Conservation (phyloP, 2,329 filamentous ascomycete species). For the Pseudocercospora musae region DNA sequence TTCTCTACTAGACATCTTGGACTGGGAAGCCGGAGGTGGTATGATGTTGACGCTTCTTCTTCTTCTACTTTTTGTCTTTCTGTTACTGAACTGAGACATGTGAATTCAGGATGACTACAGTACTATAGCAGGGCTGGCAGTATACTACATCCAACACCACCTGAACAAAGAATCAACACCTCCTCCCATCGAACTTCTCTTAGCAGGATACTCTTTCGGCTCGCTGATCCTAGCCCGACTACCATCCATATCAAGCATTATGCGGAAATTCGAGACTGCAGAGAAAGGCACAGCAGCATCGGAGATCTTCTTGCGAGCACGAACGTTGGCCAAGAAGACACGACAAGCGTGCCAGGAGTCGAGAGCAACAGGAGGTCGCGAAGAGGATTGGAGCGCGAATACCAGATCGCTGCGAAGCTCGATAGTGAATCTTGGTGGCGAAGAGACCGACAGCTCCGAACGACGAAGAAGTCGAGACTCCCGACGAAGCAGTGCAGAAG, state of each 20-base stretch:
- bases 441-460: conserved; percentile 43
- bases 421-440: conserved; percentile 41
- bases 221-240: conserved; percentile 74
- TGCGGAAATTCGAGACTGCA: conserved; percentile 57
- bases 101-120: conserved; percentile 67
- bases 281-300: conserved; percentile 56
- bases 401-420: conserved; percentile 12
- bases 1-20: conserved; percentile 84
- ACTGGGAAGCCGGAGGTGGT: conserved; percentile 70
- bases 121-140: conserved; percentile 75
- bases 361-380: conserved; percentile 33
- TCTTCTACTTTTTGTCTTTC: too few relatives aligned
- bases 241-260: conserved; percentile 56
- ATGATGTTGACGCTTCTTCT: too few relatives aligned
- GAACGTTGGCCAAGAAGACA: conserved; percentile 63
- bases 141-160: conserved; percentile 64
- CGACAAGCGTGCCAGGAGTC: conserved; percentile 44
- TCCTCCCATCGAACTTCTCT: conserved; percentile 44
- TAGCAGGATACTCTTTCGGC: conserved; percentile 88
- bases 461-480: conserved; percentile 43
- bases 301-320: conserved; percentile 68
- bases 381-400: conserved; percentile 4
- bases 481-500: conserved; percentile 34
- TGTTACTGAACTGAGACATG: too few relatives aligned
- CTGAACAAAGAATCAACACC: too few relatives aligned